Evolutionary conservation across 306 rosid genomes (phyloP).

Genomic region (Canavalia ensiformis): DNA sequence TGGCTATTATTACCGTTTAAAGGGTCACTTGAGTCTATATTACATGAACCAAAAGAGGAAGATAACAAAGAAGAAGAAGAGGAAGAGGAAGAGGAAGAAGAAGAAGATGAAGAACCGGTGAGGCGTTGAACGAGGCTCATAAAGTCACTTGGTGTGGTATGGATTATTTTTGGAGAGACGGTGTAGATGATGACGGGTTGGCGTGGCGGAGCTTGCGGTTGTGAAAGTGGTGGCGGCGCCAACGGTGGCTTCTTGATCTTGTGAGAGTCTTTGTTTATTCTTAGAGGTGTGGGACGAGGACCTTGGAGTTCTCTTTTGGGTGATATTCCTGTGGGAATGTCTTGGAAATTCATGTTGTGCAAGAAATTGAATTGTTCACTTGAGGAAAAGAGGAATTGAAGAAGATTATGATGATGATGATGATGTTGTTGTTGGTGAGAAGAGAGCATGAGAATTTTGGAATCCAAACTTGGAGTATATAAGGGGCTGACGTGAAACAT

Average conservation of each 20-base stretch:
- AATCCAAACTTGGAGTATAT: not conserved
- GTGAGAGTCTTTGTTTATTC: conserved; percentile 66
- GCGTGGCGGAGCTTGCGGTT: conserved; percentile 48
- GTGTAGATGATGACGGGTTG: conserved; percentile 74
- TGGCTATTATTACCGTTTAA: not conserved
- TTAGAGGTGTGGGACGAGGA: conserved; percentile 73
- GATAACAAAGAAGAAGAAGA: conserved; percentile 17
- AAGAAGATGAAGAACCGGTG: conserved; percentile 57
- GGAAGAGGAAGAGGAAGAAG: conserved; percentile 41
- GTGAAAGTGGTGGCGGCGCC: conserved; percentile 50
- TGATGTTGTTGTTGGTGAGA: not conserved
- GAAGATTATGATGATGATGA: not conserved
- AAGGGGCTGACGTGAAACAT: conserved; percentile 20
- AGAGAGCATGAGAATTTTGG: not conserved
- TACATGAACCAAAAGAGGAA: not conserved
- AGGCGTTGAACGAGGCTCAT: conserved; percentile 77
- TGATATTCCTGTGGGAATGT: conserved; percentile 47
- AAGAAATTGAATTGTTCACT: not conserved
- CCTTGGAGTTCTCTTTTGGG: conserved; percentile 70
- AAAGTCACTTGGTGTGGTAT: conserved; percentile 71
- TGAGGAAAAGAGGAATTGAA: not conserved
- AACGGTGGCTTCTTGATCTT: conserved; percentile 71
- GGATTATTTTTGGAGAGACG: conserved; percentile 74
- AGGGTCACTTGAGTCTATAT: not conserved
- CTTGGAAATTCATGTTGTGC: conserved; percentile 39